These are phyloP conservation scores for Rutstroemia sp. DNA, from an alignment of 2,329 filamentous ascomycete species.

Conservation along the genomic window DNA sequence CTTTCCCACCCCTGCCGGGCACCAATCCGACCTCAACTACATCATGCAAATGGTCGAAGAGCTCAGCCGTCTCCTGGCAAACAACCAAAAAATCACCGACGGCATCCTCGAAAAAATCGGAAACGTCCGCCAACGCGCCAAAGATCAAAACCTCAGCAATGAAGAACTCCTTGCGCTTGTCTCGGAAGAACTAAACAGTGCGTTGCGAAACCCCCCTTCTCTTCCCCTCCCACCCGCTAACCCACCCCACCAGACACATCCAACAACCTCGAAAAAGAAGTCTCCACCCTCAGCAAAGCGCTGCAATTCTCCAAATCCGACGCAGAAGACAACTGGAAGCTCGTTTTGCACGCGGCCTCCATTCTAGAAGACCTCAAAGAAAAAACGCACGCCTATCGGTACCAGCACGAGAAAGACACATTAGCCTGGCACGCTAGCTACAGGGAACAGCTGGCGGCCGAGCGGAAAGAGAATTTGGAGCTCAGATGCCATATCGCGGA, in stretches of 20 bases:
- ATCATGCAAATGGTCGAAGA: conserved; percentile 63
- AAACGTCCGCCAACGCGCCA: conserved; percentile 43
- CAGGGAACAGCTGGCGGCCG: conserved; percentile 56
- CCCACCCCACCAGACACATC: background rate
- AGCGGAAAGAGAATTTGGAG: conserved; percentile 54
- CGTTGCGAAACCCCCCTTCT: conserved; percentile 12
- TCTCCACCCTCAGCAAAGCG: conserved; percentile 53
- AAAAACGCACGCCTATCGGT: conserved; percentile 60
- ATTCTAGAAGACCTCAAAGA: conserved; percentile 51
- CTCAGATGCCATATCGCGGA: conserved; percentile 61
- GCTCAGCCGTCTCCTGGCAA: conserved; percentile 35
- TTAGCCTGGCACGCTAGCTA: conserved; percentile 60
- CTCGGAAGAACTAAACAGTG: conserved; percentile 50
- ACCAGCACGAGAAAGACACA: conserved; percentile 53
- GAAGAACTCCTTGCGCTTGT: conserved; percentile 50
- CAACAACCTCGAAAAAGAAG: conserved; percentile 52
- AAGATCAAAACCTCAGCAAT: conserved; percentile 47
- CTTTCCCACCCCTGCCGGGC: conserved; percentile 54
- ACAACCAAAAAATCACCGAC: conserved; percentile 52
- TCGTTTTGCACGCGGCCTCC: conserved; percentile 48
- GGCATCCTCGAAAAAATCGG: conserved; percentile 59
- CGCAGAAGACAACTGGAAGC: conserved; percentile 51
- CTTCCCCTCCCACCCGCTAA: background rate
- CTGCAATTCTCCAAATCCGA: conserved; percentile 54
- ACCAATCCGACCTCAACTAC: conserved; percentile 61